Evolutionary conservation across 306 rosid species (phyloP).

Genomic region (Alnus rubra): DNA sequence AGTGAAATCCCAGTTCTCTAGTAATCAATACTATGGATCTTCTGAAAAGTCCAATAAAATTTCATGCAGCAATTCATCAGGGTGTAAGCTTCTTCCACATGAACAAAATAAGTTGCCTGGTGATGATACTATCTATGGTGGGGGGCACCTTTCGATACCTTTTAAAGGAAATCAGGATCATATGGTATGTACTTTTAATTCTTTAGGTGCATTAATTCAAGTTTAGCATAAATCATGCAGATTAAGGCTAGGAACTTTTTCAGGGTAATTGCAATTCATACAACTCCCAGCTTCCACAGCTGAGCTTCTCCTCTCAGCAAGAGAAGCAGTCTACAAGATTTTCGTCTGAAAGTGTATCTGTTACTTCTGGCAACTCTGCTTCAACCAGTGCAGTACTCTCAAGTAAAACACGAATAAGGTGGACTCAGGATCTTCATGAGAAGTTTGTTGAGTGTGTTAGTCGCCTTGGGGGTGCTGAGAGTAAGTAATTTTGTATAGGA

Average conservation of each 20-base stretch:
- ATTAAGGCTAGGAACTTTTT: slow-evolving; percentile 14
- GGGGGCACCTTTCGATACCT: slow-evolving; percentile 35
- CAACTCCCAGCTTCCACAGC: slow-evolving; percentile 36
- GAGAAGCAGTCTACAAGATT: slow-evolving; percentile 51
- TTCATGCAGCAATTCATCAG: slow-evolving; percentile 24
- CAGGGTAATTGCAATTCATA: slow-evolving; percentile 46
- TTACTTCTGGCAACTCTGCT: slow-evolving; percentile 28
- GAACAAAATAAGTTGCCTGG: slow-evolving; percentile 42
- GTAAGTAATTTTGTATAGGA: slow-evolving; percentile 39
- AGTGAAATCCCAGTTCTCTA: slow-evolving; percentile 42
- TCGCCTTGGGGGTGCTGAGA: slow-evolving; percentile 85
- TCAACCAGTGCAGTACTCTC: slow-evolving; percentile 43
- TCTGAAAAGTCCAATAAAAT: slow-evolving; percentile 33
- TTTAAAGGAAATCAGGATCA: slow-evolving; percentile 53
- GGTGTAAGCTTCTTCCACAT: slow-evolving; percentile 32
- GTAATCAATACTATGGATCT: slow-evolving; percentile 31
- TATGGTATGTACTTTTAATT: slow-evolving; percentile 39
- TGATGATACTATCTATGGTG: slow-evolving; percentile 30
- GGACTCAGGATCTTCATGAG: slow-evolving; percentile 96
- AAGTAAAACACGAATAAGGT: slow-evolving; percentile 70
- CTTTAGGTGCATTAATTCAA: neutral
- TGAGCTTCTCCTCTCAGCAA: slow-evolving; percentile 46
- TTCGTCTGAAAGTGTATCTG: slow-evolving; percentile 37
- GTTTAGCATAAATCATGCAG: neutral
- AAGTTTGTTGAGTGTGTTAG: slow-evolving; percentile 79